Base-by-base conservation (phyloP, 108 stramenopile genomes). In the Conticribra guillardii region DNA sequence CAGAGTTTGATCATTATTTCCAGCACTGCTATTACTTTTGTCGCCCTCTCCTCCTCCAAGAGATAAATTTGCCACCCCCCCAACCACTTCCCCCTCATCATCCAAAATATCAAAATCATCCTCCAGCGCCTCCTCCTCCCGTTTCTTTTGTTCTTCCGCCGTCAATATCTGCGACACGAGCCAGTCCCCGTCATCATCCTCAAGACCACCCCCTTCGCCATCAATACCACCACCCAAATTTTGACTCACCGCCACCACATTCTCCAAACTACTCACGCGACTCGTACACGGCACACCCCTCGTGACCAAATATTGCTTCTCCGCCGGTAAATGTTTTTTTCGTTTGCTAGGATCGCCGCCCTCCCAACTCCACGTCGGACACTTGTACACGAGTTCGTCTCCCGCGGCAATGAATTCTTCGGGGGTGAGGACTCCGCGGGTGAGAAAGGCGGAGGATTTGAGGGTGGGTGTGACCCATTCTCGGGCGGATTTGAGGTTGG, bases 321-420 rank as follows among this genome's bases (percentile, higher is more conserved):
- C 85, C 0, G 78, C 45, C 0, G 96, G 96, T 16, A 97, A 67
- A 59, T 91, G 89, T 0, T 77, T 64, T 59, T 91, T 90, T 3
- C 64, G 50, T 27, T 61, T 64, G n/a, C 62, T 60, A 0, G 88
- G 81, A 37, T 90, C 95, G 41, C 93, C 93, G 3, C 54, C 29
- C 67, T 93, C 91, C 96, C 96, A 98, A 11, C 71, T 67, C 98
- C 98, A 98, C n/a, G 96, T 93, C 19, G 98, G 98, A 69, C 96
- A 97, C 44, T 82, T 82, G 71, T 82, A 89, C 31, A 97, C 95
- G 8, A 98, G 76, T 70, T 96, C 91, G 69, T 98, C 98, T 5
- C 98, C 96, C 18, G 96, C 96, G 16, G 50, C 51, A 27, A 97
- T 88, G 71, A 96, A 96, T 73, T 98, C 98, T 66, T 96, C 92